Percentiles rank a stretch among this genome's conserved stretches.
Evolutionary conservation across 257 asterid species (phyloP).

Genomic region (Fraxinus quadrangulata): DNA sequence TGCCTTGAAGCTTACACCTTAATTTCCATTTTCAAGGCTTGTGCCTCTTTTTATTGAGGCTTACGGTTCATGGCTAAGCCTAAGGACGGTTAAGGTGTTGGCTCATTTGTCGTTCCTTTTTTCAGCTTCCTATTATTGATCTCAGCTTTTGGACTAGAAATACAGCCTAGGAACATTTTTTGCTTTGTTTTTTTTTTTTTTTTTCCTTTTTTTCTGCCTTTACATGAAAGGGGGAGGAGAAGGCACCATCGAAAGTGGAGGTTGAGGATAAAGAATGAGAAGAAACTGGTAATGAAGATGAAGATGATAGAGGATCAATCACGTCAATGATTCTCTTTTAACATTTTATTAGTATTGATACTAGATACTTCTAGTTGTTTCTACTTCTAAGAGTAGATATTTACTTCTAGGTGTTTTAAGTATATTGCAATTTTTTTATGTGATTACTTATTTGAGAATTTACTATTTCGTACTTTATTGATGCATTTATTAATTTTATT

Average conservation of each 20-base stretch:
- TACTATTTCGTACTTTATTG: too few relatives aligned
- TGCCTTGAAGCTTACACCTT: background rate
- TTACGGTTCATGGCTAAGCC: background rate
- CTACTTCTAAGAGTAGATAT: too few relatives aligned
- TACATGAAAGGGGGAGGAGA: background rate
- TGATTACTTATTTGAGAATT: too few relatives aligned
- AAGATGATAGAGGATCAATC: too few relatives aligned
- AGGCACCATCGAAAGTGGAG: background rate
- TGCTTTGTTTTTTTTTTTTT: too few relatives aligned
- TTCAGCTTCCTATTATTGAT: background rate
- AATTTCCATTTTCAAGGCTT: background rate
- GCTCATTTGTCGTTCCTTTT: background rate
- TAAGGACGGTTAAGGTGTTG: background rate
- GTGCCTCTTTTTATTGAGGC: background rate
- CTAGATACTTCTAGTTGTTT: background rate
- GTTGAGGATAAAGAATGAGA: background rate
- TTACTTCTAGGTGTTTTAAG: too few relatives aligned
- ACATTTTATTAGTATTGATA: background rate
- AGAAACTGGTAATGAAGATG: too few relatives aligned
- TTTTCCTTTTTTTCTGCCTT: background rate
- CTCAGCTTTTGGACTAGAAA: background rate
- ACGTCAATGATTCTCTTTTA: background rate
- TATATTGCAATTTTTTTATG: too few relatives aligned
- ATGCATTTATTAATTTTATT: background rate
- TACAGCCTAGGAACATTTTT: background rate